These are phyloP conservation scores for Suillus paluster DNA, from an alignment of 768 basidiomycete genomes.

Conservation along the genomic window DNA sequence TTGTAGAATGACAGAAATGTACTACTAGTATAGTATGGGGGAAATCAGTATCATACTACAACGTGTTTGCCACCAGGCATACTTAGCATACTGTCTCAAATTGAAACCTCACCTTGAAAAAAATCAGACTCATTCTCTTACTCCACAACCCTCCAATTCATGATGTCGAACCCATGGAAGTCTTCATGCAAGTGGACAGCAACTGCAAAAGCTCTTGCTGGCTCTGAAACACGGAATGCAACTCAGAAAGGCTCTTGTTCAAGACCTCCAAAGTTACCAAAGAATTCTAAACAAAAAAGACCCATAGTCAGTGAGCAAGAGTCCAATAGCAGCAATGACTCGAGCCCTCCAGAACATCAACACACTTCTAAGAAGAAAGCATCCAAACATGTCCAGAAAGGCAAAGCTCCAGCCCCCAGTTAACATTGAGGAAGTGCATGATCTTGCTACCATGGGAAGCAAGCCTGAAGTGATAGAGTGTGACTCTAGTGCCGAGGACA, in stretches of 20 bases:
- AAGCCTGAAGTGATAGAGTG: too few relatives aligned
- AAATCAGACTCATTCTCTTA: neutral
- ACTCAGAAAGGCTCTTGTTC: too few relatives aligned
- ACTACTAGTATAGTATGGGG: constrained; percentile 1
- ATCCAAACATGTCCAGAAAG: too few relatives aligned
- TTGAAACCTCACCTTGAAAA: neutral
- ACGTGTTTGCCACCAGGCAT: neutral
- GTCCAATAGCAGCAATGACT: too few relatives aligned
- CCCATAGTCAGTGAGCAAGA: too few relatives aligned
- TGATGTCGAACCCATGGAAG: neutral
- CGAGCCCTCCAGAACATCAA: too few relatives aligned
- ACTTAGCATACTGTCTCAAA: neutral
- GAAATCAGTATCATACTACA: neutral
- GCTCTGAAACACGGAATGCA: neutral
- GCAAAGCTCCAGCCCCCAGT: too few relatives aligned
- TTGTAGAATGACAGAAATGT: neutral
- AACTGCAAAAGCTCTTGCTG: neutral
- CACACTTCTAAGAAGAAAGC: too few relatives aligned
- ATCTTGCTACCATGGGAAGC: too few relatives aligned
- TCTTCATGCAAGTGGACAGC: neutral
- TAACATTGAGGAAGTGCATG: too few relatives aligned
- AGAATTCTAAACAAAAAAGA: too few relatives aligned
- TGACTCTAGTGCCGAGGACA: neutral
- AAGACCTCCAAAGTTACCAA: too few relatives aligned
- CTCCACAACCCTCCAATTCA: neutral